Evolutionary conservation across 768 basidiomycete species (phyloP), one percentile per base, ranked within the genome.

Genomic region (Amylocystis lapponica): DNA sequence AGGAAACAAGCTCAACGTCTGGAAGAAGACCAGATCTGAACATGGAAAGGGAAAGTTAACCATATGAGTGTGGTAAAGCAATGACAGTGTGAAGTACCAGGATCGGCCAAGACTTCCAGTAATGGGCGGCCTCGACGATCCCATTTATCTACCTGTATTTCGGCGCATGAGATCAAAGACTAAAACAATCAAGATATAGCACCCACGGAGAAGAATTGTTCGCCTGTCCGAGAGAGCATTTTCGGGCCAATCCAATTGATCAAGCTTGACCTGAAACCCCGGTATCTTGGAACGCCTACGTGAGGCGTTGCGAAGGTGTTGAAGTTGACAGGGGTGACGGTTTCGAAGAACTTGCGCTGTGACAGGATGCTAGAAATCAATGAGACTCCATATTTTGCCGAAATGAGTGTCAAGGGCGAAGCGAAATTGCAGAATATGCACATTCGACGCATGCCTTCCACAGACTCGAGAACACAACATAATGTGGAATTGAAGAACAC

Each of bases 251-350:
- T 55, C 16, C 60, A 67, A 2, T 71, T 67, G 10, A 70, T 55
- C 0, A 87, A 36, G 1, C 66, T 64, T 1, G 83, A 84, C 31
- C 81, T 56, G 26, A 83, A 62, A 2, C 80, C 78, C 21, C 74
- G 70, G 48, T 83, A 82, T 54, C 68, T 66, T 4, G 79, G 79
- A 6, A 90, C 71, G 12, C 91, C 91, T 30, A 91, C 69, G 48
- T 89, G 83, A 2, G 91, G 91, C 0, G 90, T 88, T 2, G 90
- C 86, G 38, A 93, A 65, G 0, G 90, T 88, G 41, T 78, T 78
- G 61, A 93, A 94, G 60, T 89, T 90, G 41, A 86, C 72, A 1
- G 90, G 87, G 22, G 65, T 62, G 32, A 91, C 72, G 2, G 67
- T 64, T 2, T 81, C 69, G 55, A 94, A 94, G 67, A 92, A 89